Percentiles rank a stretch among this genome's conserved stretches.
These are phyloP conservation scores for Aureobasidium sp. DNA, from an alignment of 2,329 filamentous ascomycete genomes.

Conservation along the genomic window DNA sequence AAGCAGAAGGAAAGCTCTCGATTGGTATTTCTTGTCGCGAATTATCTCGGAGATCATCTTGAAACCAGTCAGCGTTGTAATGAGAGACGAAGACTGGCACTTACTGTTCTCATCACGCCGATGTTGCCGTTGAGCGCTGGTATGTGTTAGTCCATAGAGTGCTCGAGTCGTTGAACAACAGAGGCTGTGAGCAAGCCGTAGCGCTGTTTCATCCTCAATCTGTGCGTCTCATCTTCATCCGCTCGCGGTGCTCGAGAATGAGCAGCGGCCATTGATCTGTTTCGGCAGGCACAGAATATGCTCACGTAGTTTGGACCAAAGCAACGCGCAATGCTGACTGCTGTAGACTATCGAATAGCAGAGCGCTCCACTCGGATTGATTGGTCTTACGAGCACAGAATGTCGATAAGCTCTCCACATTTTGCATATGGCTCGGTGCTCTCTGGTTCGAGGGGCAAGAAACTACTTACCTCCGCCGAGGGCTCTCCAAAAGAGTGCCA, in stretches of 20 bases:
- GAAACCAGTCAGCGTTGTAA: background rate
- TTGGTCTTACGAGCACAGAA: background rate
- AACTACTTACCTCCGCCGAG: slow-evolving; percentile 48
- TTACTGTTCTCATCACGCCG: slow-evolving; percentile 59
- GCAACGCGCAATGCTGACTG: background rate
- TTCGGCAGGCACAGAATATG: background rate
- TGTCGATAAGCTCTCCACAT: background rate
- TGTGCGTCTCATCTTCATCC: background rate
- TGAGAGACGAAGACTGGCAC: background rate
- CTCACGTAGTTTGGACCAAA: background rate
- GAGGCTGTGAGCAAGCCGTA: background rate
- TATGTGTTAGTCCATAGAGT: background rate
- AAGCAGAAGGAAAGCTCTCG: slow-evolving; percentile 51
- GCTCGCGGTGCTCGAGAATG: background rate
- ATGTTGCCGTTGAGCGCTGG: slow-evolving; percentile 61
- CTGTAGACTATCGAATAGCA: background rate
- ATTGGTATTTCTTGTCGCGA: slow-evolving; percentile 55
- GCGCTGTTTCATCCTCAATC: background rate
- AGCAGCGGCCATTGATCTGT: background rate
- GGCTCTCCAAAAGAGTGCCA: slow-evolving; percentile 58
- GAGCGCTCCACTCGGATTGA: background rate
- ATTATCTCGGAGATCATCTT: slow-evolving; percentile 64
- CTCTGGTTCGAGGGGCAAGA: background rate
- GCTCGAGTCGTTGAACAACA: background rate
- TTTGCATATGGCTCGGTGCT: background rate